phyloP scores from a whole-genome alignment of 192 early-diverging fungal genomes.

The Coemansia sp. region DNA sequence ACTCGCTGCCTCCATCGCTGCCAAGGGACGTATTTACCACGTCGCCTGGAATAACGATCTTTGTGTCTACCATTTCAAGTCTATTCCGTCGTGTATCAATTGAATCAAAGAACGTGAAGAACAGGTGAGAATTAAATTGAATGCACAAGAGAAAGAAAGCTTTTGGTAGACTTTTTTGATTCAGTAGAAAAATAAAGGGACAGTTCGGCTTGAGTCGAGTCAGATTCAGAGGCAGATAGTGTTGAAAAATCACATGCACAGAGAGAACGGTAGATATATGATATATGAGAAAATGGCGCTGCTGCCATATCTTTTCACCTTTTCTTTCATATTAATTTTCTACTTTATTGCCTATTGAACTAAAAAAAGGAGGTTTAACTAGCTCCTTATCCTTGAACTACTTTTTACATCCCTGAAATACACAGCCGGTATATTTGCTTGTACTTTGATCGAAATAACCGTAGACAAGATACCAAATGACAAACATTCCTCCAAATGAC shows the following conservation, averaged over 20 bases:
- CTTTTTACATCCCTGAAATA: too few species aligned
- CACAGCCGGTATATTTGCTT: not conserved
- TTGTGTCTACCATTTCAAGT: conserved; percentile 23
- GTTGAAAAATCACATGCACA: conserved; percentile 5
- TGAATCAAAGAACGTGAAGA: not conserved
- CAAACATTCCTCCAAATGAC: conserved; percentile 50
- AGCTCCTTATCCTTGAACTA: too few species aligned
- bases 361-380: too few species aligned
- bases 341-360: not conserved
- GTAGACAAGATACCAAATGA: conserved; percentile 19
- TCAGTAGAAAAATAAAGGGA: too few species aligned
- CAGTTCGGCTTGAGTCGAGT: not conserved
- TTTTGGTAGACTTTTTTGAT: not conserved
- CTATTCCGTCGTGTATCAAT: not conserved
- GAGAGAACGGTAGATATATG: too few species aligned
- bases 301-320: not conserved
- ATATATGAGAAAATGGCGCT: not conserved
- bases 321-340: not conserved
- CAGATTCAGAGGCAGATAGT: too few species aligned
- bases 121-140: not conserved
- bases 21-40: conserved; percentile 28
- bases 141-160: too few species aligned
- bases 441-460: not conserved
- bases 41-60: conserved; percentile 45
- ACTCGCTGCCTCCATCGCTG: not conserved